Evolutionary conservation across 331 rosid genomes (phyloP), one percentile per base, ranked within the genome.

Genomic region (Malus hybrid): DNA sequence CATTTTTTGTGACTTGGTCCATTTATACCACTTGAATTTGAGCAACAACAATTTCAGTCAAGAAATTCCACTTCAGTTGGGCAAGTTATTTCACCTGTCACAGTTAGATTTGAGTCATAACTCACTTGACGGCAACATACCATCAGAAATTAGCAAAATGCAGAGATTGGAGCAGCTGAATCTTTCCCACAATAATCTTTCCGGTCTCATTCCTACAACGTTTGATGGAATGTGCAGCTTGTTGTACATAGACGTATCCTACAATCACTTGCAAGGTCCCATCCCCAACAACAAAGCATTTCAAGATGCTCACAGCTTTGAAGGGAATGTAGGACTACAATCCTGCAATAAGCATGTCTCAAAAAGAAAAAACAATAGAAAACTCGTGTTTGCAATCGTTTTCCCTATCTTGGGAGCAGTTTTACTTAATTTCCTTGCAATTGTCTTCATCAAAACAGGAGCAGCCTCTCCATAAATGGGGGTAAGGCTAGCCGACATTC

Each of bases 181-280:
- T 67, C 69, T 87, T 48, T 77, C 87, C 0, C 87, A 80, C 29
- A 88, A 88, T 34, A 82, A 74, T 18, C 85, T 88, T 39, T 39
- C 69, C 1, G 85, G 90, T 28, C n/a, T 16, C 32, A 70, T 86
- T 61, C 85, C 90, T 0, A 33, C 78, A 6, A 18, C 13, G 19
- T 86, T 86, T 31, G 22, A 59, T 46, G 24, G 57, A 3, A 29
- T 80, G 79, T 0, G 1, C 0, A 65, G 85, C 44, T 62, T 84
- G 76, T 60, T 24, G 28, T 33, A 4, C 5, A 1, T 39, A 6
- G 79, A 76, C 34, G 39, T 88, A 33, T 86, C 90, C 50, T 44
- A 80, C 70, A 83, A 86, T 28, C 67, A 78, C 1, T 34, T 86
- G 42, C 10, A 72, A 18, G 90, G 87, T 42, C 19, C 80, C 0